A percentile compares a stretch with the other conserved stretches of the same genome.
Conservation (phyloP, 1,284 basidiomycete genomes). For the Mycena citricolor region DNA sequence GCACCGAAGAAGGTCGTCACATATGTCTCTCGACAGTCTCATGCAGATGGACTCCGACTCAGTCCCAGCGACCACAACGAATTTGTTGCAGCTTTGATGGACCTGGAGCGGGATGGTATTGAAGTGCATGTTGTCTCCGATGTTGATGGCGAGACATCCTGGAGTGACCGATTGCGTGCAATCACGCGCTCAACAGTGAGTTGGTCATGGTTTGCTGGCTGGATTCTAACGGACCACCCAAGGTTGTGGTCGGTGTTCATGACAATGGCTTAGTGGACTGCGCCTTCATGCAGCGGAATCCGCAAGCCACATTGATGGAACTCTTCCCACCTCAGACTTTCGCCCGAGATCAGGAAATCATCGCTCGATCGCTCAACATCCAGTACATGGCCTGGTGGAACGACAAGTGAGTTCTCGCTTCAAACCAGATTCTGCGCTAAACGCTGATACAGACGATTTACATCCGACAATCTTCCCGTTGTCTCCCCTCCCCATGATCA, state of each 20-base stretch:
- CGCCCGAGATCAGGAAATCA: slow-evolving; percentile 64
- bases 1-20: slow-evolving; percentile 56
- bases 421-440: slow-evolving; percentile 26
- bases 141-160: slow-evolving; percentile 50
- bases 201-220: slow-evolving; percentile 17
- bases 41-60: slow-evolving; percentile 42
- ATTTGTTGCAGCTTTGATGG: slow-evolving; percentile 49
- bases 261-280: slow-evolving; percentile 72
- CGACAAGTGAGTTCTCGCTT: slow-evolving; percentile 35
- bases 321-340: slow-evolving; percentile 77
- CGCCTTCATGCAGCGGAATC: slow-evolving; percentile 66
- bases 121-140: slow-evolving; percentile 66
- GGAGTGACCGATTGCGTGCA: slow-evolving; percentile 62
- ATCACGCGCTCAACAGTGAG: slow-evolving; percentile 73
- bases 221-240: not conserved
- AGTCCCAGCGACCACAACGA: slow-evolving; percentile 49
- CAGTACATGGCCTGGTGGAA: slow-evolving; percentile 77
- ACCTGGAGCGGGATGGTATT: slow-evolving; percentile 59
- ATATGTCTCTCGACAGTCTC: slow-evolving; percentile 69
- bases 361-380: slow-evolving; percentile 65
- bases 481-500: slow-evolving; percentile 38
- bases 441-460: slow-evolving; percentile 37
- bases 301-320: slow-evolving; percentile 68
- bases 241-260: slow-evolving; percentile 75
- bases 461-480: slow-evolving; percentile 29